Base-by-base conservation (phyloP, 2,329 filamentous ascomycete genomes). In the Nannizzia gypsea region DNA sequence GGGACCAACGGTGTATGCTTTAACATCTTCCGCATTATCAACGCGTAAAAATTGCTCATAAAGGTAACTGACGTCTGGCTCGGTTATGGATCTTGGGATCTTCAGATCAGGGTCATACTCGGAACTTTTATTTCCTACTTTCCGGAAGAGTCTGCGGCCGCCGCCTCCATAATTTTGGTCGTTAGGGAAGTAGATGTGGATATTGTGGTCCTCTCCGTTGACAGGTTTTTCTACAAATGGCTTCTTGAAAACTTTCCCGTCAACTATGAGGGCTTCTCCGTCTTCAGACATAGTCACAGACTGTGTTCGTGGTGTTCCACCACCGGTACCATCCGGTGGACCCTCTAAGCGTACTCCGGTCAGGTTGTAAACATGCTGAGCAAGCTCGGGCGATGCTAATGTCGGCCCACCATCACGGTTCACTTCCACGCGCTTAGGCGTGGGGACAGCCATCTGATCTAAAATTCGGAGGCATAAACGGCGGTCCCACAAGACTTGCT, bases 201-300 rank as follows among this genome's bases (percentile, higher is more conserved):
- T 96, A 71, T 99, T 99, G 76, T 99, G 93, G 69, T 99, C 92
- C 74, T 99, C 93, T 36, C 93, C 93, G 69, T 89, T 96, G n/a
- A 90, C 91, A 0, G 93, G 93, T 72, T 99, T 99, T 71, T 99
- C 93, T 40, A 99, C 93, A 69, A 99, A 99, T 0, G 93, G 93
- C 70, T 99, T 99, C 66, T 82, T 86, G 52, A 99, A 80, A 3
- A 85, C 73, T 44, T 82, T 80, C 9, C 92, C 93, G 70, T 99
- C 92, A 8, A 99, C 92, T 46, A 87, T 84, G 59, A 99, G 80
- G 3, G 88, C 86, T 70, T 99, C 91, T 28, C 89, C 89, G 65
- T 95, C 86, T 63, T 97, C 91, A n/a, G 93, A 80, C 64, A 99
- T 78, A 68, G 93, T 87, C 4, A 99, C 87, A 63, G 83, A 85